Percentiles rank a stretch among this genome's conserved stretches.
phyloP scores from a whole-genome alignment of 75 land plant species.

The Pinus tabuliformis region DNA sequence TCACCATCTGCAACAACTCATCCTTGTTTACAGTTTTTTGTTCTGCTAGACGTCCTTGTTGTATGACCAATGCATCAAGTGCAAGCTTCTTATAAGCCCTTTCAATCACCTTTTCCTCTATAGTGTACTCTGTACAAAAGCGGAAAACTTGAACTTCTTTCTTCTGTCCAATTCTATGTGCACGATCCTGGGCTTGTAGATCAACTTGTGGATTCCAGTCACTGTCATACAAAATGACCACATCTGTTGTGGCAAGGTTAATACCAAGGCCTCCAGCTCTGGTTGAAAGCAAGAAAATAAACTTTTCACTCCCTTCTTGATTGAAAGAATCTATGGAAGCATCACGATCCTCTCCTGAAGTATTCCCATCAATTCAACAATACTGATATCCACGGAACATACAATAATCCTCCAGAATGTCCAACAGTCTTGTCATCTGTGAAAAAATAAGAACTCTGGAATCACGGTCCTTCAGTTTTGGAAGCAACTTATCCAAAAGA shows the following conservation, averaged over 20 bases:
- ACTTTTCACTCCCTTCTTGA: slow-evolving; percentile 91
- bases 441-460: too few relatives aligned
- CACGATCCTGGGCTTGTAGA: slow-evolving; percentile 98
- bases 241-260: slow-evolving; percentile 96
- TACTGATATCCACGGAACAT: too few relatives aligned
- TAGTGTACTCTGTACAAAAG: slow-evolving; percentile 97
- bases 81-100: slow-evolving; percentile 98
- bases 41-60: slow-evolving; percentile 95
- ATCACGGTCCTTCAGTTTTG: too few relatives aligned
- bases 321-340: slow-evolving; percentile 90
- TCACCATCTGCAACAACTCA: slow-evolving; percentile 97
- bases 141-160: slow-evolving; percentile 99
- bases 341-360: slow-evolving; percentile 97
- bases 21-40: slow-evolving; percentile 97
- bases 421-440: too few relatives aligned
- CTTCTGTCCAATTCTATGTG: slow-evolving; percentile 99
- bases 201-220: slow-evolving; percentile 99
- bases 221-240: slow-evolving; percentile 97
- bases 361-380: too few relatives aligned
- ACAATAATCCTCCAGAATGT: too few relatives aligned
- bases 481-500: too few relatives aligned
- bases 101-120: slow-evolving; percentile 98
- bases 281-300: slow-evolving; percentile 88
- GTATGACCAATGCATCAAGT: slow-evolving; percentile 96
- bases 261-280: slow-evolving; percentile 99